Conservation (phyloP, 352 stramenopile species). For the Pythium inflatum region DNA sequence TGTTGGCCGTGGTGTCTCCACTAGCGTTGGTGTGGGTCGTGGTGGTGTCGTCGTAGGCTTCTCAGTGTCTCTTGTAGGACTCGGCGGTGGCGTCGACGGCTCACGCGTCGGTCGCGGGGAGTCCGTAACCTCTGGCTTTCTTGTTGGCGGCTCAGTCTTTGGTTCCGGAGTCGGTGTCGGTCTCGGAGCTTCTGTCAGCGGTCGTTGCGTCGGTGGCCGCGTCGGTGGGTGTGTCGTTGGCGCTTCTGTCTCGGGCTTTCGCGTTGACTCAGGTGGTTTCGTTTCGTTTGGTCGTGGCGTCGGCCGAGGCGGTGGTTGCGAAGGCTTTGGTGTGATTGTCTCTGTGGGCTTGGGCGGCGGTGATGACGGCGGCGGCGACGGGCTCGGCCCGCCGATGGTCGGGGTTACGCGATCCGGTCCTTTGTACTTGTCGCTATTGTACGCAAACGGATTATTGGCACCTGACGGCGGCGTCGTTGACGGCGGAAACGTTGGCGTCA, state of each 20-base stretch:
- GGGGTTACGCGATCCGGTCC: slow-evolving; percentile 11
- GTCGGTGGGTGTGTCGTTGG: not conserved
- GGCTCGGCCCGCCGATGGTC: slow-evolving; percentile 8
- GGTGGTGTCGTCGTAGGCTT: too few species aligned
- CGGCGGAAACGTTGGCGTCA: slow-evolving; percentile 15
- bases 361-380: not conserved
- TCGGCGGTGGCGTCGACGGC: not conserved
- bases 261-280: not conserved
- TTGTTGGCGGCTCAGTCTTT: not conserved
- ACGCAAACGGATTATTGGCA: slow-evolving; percentile 2
- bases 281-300: not conserved
- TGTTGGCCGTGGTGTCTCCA: not conserved
- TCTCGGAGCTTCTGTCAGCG: not conserved
- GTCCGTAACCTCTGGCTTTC: not conserved
- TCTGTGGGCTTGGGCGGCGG: not conserved
- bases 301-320: not conserved
- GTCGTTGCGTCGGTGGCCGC: not conserved
- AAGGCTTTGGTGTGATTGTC: not conserved
- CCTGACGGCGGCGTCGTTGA: too few species aligned
- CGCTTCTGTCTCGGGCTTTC: not conserved
- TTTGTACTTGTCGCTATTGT: slow-evolving; percentile 9
- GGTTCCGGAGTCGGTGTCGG: not conserved
- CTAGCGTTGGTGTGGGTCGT: not conserved
- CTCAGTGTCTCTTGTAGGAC: not conserved
- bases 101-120: not conserved